Evolutionary conservation across 306 rosid species (phyloP).

Genomic region (Rosa multiflora): DNA sequence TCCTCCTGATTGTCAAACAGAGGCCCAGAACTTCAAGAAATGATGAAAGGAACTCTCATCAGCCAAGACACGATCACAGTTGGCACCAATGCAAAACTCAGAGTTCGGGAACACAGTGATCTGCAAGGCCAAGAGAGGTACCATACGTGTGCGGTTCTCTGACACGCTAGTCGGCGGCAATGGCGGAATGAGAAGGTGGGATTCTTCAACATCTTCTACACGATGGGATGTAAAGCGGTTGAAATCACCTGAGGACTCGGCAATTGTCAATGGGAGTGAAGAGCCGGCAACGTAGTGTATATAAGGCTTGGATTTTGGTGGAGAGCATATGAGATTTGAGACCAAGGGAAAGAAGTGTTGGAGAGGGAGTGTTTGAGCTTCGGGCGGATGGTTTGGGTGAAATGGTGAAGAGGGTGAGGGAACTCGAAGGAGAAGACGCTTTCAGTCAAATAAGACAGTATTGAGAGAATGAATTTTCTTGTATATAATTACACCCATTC

Average conservation of each 20-base stretch:
- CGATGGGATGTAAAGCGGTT: background rate
- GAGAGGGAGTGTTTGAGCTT: background rate
- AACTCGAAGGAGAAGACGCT: background rate
- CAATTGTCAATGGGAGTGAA: background rate
- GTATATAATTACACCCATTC: too few relatives aligned
- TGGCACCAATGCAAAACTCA: background rate
- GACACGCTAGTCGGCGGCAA: background rate
- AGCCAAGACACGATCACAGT: background rate
- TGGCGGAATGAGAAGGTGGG: background rate
- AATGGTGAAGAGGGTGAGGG: background rate
- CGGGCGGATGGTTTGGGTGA: background rate
- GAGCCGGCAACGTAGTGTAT: background rate
- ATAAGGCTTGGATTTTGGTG: background rate
- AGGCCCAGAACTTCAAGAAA: background rate
- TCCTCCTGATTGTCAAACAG: background rate
- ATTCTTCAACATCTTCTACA: background rate
- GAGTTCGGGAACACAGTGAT: too few relatives aligned
- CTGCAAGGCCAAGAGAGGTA: too few relatives aligned
- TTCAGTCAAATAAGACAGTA: background rate
- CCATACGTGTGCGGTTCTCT: too few relatives aligned
- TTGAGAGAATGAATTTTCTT: too few relatives aligned
- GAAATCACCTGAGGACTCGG: background rate
- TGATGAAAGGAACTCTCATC: slow-evolving; percentile 3
- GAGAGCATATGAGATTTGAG: background rate
- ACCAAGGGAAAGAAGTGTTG: background rate